Conservation (phyloP, 495 filamentous ascomycete genomes). For the Aspergillus baeticus region DNA sequence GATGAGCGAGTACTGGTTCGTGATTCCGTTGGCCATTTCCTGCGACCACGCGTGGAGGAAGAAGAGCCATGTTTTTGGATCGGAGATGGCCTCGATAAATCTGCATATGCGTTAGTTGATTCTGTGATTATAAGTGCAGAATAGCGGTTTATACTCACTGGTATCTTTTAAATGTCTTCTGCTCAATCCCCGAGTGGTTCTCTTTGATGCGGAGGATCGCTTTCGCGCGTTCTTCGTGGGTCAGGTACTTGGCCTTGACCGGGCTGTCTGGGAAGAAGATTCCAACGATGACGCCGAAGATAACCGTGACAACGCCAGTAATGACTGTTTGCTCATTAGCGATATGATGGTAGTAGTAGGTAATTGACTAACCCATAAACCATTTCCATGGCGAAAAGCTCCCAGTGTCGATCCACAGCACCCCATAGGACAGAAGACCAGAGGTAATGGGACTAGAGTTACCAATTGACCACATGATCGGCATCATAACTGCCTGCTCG, state of each 20-base stretch:
- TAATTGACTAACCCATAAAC: constrained; percentile 38
- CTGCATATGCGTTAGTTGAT: constrained; percentile 1
- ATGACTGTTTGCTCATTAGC: no score
- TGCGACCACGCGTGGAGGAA: constrained; percentile 42
- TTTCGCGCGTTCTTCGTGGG: constrained; percentile 50
- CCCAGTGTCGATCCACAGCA: constrained; percentile 40
- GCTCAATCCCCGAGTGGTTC: constrained; percentile 61
- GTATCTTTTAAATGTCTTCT: constrained; percentile 51
- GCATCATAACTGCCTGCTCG: constrained; percentile 43
- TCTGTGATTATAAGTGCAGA: background rate
- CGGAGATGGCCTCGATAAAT: constrained; percentile 30
- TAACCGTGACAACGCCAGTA: constrained; percentile 49
- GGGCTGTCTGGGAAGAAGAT: constrained; percentile 58
- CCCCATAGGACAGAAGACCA: constrained; percentile 40
- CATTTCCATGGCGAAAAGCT: constrained; percentile 41
- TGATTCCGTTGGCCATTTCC: constrained; percentile 44
- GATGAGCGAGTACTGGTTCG: constrained; percentile 44
- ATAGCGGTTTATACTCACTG: constrained; percentile 41
- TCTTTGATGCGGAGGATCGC: constrained; percentile 54
- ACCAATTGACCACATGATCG: constrained; percentile 42
- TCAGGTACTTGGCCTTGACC: constrained; percentile 55
- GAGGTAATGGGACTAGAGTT: constrained; percentile 43
- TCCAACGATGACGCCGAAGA: constrained; percentile 49
- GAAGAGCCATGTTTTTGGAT: constrained; percentile 31
- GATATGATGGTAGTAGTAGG: no score